A percentile compares a stretch with the other conserved stretches of the same genome.
Conservation (phyloP, 345 rosid genomes). For the Gossypium sturtianum region DNA sequence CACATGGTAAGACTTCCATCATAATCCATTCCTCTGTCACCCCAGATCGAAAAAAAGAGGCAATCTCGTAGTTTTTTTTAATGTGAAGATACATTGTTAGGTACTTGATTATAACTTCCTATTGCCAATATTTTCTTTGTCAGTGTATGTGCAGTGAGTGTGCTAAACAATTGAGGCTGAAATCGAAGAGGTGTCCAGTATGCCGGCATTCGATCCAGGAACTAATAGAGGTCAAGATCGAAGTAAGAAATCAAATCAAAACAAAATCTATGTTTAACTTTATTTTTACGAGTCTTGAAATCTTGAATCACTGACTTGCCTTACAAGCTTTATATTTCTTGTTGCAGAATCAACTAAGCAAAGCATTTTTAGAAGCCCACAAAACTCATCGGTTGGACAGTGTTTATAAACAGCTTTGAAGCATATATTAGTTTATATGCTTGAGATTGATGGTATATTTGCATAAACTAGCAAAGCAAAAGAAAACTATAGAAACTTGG, state of each 20-base stretch:
- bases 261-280: neutral
- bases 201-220: conserved; percentile 71
- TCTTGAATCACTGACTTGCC: neutral
- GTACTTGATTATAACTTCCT: neutral
- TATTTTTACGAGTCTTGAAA: neutral
- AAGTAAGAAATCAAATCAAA: neutral
- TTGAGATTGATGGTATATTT: neutral
- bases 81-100: neutral
- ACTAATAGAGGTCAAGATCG: conserved; percentile 71
- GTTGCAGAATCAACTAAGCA: neutral
- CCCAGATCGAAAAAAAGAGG: neutral
- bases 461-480: neutral
- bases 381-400: neutral
- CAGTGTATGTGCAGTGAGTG: conserved; percentile 68
- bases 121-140: neutral
- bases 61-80: neutral
- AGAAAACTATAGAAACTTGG: neutral
- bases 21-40: neutral
- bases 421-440: neutral
- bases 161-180: conserved; percentile 68
- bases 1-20: conserved; percentile 38
- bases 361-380: neutral
- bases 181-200: conserved; percentile 75
- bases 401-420: neutral
- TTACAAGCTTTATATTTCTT: neutral